Evolutionary conservation across 1,139 yeast species (phyloP), one percentile per base, ranked within the genome.

Genomic region (Suhomyces kunorum): DNA sequence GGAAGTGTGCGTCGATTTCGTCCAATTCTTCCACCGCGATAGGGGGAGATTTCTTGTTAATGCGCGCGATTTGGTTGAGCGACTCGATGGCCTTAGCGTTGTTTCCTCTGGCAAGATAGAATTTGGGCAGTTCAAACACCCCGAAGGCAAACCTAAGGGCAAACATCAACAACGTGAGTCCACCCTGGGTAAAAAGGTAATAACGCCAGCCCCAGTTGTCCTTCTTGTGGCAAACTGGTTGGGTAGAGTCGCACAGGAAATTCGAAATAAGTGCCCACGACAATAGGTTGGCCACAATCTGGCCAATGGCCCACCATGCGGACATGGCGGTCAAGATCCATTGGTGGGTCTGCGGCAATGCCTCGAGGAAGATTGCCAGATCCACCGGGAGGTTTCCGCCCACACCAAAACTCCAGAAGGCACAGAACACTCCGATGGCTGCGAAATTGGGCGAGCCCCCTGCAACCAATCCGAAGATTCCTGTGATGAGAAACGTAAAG

Each of bases 311-410:
- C 76, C 76, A 71, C 71, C 72, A 70, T 8, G 58, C 53, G 4
- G 72, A 64, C 73, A 71, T 67, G 19, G 66, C 69, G 0, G 75
- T 68, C 44, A 70, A 61, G 6, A 70, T 49, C 71, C 72, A 70
- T 40, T 66, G 67, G 34, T 70, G 58, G 11, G 53, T 53, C 4
- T 61, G 52, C 1, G 76, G 76, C 15, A 71, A 53, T 3, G 73
- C 69, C 44, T 71, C 76, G 34, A 70, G 49, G 46, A 70, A 68
- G n/a, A 70, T 60, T 3, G 76, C 74, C 19, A 71, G 64, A 45
- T 70, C 76, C 4, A 71, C 74, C 0, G 75, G 75, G 30, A 68
- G 56, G 42, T 69, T 68, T 1, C 76, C 76, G 2, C 76, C 76
- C 5, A 70, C 76, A 0, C 76, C 76, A 50, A 68, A 64, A 44